Percentiles rank a stretch among this genome's conserved stretches.
phyloP scores from a whole-genome alignment of 176 grass and related monocot species.

The Carex cristatella region DNA sequence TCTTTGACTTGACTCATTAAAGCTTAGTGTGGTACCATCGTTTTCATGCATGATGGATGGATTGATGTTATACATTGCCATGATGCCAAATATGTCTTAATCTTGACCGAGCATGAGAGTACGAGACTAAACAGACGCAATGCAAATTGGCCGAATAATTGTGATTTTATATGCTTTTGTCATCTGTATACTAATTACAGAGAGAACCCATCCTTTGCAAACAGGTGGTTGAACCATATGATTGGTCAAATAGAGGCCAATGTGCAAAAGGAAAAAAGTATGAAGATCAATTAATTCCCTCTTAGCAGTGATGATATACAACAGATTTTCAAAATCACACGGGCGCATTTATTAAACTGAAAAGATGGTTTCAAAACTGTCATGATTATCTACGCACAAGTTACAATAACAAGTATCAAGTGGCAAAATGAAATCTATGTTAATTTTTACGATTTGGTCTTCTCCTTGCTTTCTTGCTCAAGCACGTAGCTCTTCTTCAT shows the following conservation, averaged over 20 bases:
- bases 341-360: background rate
- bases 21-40: background rate
- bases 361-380: background rate
- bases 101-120: background rate
- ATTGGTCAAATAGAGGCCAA: background rate
- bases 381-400: slow-evolving; percentile 2
- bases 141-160: background rate
- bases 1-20: slow-evolving; percentile 5
- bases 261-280: no score
- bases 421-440: background rate
- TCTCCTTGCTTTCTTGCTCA: slow-evolving; percentile 60
- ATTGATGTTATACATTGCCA: background rate
- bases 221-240: background rate
- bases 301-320: background rate
- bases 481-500: slow-evolving; percentile 87
- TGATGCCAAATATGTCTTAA: background rate
- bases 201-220: background rate
- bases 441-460: slow-evolving; percentile 20
- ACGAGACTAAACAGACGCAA: background rate
- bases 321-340: background rate
- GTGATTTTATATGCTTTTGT: background rate
- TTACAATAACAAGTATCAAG: slow-evolving; percentile 10
- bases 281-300: background rate
- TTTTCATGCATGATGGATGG: background rate
- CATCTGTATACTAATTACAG: background rate